Conservation (phyloP, 768 basidiomycete species). For the Kwoniella sp. region DNA sequence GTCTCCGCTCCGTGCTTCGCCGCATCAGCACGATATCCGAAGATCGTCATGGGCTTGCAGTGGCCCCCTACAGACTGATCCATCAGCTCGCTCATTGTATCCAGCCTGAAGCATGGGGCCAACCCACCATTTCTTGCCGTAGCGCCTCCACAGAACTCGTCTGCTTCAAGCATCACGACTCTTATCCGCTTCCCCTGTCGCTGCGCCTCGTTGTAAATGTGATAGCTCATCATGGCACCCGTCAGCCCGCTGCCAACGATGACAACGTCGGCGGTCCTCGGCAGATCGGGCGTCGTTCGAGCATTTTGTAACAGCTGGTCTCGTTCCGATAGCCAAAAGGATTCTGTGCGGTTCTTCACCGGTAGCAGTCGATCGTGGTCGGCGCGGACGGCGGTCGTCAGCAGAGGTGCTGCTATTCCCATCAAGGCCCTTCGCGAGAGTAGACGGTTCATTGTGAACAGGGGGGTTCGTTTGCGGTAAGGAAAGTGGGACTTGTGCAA, state of each 20-base stretch:
- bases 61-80: slow-evolving; percentile 31
- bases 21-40: slow-evolving; percentile 27
- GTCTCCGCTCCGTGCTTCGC: slow-evolving; percentile 26
- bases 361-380: slow-evolving; percentile 26
- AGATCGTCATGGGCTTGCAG: slow-evolving; percentile 38
- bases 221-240: slow-evolving; percentile 33
- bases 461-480: neutral
- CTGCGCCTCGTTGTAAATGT: slow-evolving; percentile 26
- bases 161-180: slow-evolving; percentile 43
- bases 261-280: slow-evolving; percentile 29
- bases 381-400: neutral
- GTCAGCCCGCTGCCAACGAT: slow-evolving; percentile 38
- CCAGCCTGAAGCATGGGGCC: neutral
- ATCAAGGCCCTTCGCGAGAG: neutral
- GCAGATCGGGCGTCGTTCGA: slow-evolving; percentile 32
- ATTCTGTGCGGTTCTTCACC: slow-evolving; percentile 28
- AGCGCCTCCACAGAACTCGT: slow-evolving; percentile 35
- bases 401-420: neutral
- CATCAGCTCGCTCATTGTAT: neutral
- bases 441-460: slow-evolving; percentile 2
- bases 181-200: slow-evolving; percentile 12
- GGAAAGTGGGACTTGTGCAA: too few species aligned
- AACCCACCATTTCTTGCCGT: slow-evolving; percentile 41
- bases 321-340: slow-evolving; percentile 44
- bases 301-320: slow-evolving; percentile 31